Base-by-base conservation (phyloP, 192 early-diverging fungal species). In the Coemansia reversa region DNA sequence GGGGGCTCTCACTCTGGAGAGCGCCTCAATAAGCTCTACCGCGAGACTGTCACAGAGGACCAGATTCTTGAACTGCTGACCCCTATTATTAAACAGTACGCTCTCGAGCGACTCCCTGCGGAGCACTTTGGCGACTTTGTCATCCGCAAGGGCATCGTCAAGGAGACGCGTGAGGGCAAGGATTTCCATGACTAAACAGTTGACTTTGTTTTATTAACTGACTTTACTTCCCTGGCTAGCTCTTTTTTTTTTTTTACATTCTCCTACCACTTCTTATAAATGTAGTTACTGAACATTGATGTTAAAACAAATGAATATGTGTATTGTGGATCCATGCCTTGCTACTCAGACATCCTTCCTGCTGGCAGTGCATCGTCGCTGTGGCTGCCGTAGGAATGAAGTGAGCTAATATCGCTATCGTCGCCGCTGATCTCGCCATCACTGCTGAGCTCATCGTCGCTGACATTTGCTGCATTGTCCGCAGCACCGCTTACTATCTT, bases 111-210 rank as follows among this genome's bases (percentile, higher is more conserved):
- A 62, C 62, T 74, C 39, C 69, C 81, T 3, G 93, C 85, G 27
- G 95, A 97, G 72, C 85, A 82, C 60, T 98, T 98, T 84, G 96
- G 96, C 49, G 96, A 98, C 79, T 98, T 90, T 88, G 91, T 93
- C 63, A 92, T 96, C 72, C 86, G 96, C 73, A 88, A 83, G 51
- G 91, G 90, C 22, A 88, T 91, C 63, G 85, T 98, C 52, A 93
- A 92, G 75, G 86, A 82, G 48, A 91, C 88, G n/a, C 77, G 83
- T 58, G 84, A 85, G 49, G 90, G 89, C 65, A 86, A 81, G 72
- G 88, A 92, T 75, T 92, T 91, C 82, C 90, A 93, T 72, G 88
- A 90, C 35, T 39, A 39, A 32, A n/a, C n/a, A n/a, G n/a, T n/a
- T n/a, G n/a, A n/a, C n/a, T n/a, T n/a, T n/a, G n/a, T n/a, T n/a